A percentile compares a stretch with the other conserved stretches of the same genome.
These are phyloP conservation scores for Abrus pulchellus DNA, from an alignment of 306 rosid species.

Conservation along the genomic window DNA sequence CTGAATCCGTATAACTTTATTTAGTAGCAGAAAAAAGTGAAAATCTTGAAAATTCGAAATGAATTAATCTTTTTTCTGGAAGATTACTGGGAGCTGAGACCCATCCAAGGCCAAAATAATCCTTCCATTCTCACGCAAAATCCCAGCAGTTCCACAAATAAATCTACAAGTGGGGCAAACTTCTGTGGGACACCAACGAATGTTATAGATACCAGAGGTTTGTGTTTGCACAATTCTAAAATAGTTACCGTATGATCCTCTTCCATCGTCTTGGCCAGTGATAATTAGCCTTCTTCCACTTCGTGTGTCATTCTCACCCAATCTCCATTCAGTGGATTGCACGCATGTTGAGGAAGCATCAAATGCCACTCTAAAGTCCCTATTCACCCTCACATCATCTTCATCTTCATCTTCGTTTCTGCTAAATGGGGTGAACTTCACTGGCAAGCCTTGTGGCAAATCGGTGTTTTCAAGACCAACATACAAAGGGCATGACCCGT, in stretches of 20 bases:
- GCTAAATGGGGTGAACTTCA: constrained; percentile 55
- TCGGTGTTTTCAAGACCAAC: constrained; percentile 62
- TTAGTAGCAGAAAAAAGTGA: too few relatives aligned
- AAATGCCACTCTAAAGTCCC: constrained; percentile 57
- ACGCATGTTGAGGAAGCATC: constrained; percentile 43
- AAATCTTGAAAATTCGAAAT: too few relatives aligned
- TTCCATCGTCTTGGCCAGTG: constrained; percentile 22
- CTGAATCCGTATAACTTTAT: too few relatives aligned
- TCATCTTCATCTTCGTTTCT: not conserved
- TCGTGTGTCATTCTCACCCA: constrained; percentile 40
- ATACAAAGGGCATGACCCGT: constrained; percentile 49
- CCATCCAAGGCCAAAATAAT: too few relatives aligned
- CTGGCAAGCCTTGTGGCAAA: not conserved
- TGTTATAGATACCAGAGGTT: constrained; percentile 29
- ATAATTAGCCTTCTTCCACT: constrained; percentile 58
- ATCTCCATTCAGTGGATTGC: constrained; percentile 54
- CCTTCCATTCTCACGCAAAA: too few relatives aligned
- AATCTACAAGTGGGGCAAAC: constrained; percentile 61
- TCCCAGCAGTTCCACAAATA: constrained; percentile 44
- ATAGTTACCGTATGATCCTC: constrained; percentile 35
- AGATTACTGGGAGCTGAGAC: too few relatives aligned
- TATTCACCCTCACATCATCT: constrained; percentile 20
- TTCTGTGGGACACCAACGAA: constrained; percentile 69
- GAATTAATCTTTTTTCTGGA: too few relatives aligned
- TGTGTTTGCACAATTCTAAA: constrained; percentile 48